Evolutionary conservation across 768 basidiomycete genomes (phyloP).

Genomic region (Flagelloscypha sp.): DNA sequence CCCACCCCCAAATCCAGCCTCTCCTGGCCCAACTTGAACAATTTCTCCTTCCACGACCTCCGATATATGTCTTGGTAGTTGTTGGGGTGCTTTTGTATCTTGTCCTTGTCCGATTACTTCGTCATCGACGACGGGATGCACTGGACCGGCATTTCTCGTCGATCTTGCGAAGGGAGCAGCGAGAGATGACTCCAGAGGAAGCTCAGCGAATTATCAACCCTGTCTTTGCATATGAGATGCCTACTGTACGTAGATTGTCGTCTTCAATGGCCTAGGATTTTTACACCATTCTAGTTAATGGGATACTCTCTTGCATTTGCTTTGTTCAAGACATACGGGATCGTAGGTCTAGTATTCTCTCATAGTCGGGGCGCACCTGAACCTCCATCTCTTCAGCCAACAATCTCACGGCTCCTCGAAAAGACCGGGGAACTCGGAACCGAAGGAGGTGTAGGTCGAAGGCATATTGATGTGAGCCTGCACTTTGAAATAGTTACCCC

Average conservation of each 20-base stretch:
- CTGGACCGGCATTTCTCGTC: too few relatives aligned
- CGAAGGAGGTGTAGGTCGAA: slow-evolving; percentile 26
- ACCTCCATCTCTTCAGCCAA: slow-evolving; percentile 24
- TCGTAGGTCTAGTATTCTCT: slow-evolving; percentile 23
- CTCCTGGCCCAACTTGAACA: too few relatives aligned
- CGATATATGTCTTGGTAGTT: too few relatives aligned
- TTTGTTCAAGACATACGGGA: slow-evolving; percentile 44
- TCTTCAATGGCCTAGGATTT: too few relatives aligned
- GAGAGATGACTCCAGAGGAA: slow-evolving; percentile 32
- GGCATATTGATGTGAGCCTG: slow-evolving; percentile 41
- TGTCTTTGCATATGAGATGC: slow-evolving; percentile 36
- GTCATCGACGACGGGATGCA: slow-evolving; percentile 34
- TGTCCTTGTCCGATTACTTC: slow-evolving; percentile 25
- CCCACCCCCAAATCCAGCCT: too few relatives aligned
- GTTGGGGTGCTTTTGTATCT: slow-evolving; percentile 14
- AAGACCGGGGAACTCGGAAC: slow-evolving; percentile 32
- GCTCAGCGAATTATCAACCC: slow-evolving; percentile 34
- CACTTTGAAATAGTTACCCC: background rate
- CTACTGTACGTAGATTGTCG: too few relatives aligned
- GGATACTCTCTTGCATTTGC: slow-evolving; percentile 37
- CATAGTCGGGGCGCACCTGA: background rate
- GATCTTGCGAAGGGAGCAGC: slow-evolving; percentile 7
- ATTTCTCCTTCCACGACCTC: too few relatives aligned
- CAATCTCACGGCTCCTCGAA: slow-evolving; percentile 34
- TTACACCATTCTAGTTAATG: too few relatives aligned